Conservation (phyloP, 1,284 basidiomycete genomes). For the Microbotryum silenes-acaulis region DNA sequence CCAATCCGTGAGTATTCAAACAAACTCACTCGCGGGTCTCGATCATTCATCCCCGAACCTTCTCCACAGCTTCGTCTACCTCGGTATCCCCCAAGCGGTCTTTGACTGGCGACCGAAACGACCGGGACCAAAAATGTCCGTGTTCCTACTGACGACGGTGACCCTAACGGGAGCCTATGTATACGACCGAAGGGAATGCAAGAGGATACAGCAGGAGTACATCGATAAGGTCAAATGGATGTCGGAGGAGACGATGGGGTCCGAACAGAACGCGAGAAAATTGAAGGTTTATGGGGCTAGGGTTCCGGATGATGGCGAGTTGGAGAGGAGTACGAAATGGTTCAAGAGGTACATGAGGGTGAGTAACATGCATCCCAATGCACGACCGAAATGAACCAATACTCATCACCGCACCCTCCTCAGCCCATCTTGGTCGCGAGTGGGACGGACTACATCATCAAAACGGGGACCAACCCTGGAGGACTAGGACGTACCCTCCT, state of each 20-base stretch:
- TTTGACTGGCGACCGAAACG: slow-evolving; percentile 28
- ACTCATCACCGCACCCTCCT: background rate
- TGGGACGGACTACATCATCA: slow-evolving; percentile 81
- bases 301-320: slow-evolving; percentile 92
- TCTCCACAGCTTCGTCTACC: slow-evolving; percentile 26
- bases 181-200: slow-evolving; percentile 31
- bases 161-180: slow-evolving; percentile 17
- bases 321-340: slow-evolving; percentile 70
- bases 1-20: slow-evolving; percentile 11
- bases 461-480: slow-evolving; percentile 73
- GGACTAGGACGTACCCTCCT: slow-evolving; percentile 68
- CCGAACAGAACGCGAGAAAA: slow-evolving; percentile 65
- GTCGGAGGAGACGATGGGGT: slow-evolving; percentile 58
- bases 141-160: slow-evolving; percentile 19
- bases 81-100: slow-evolving; percentile 30
- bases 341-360: slow-evolving; percentile 98
- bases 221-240: slow-evolving; percentile 69
- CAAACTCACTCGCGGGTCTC: too few species aligned
- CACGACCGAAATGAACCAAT: too few species aligned
- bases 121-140: slow-evolving; percentile 30
- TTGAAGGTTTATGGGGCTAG: slow-evolving; percentile 79
- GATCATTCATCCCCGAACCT: too few species aligned
- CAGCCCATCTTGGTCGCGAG: slow-evolving; percentile 91
- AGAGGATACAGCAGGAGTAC: slow-evolving; percentile 63
- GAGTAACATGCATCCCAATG: slow-evolving; percentile 27